phyloP scores from a whole-genome alignment of 2,329 filamentous ascomycete genomes.

The Blastomyces gilchristii region DNA sequence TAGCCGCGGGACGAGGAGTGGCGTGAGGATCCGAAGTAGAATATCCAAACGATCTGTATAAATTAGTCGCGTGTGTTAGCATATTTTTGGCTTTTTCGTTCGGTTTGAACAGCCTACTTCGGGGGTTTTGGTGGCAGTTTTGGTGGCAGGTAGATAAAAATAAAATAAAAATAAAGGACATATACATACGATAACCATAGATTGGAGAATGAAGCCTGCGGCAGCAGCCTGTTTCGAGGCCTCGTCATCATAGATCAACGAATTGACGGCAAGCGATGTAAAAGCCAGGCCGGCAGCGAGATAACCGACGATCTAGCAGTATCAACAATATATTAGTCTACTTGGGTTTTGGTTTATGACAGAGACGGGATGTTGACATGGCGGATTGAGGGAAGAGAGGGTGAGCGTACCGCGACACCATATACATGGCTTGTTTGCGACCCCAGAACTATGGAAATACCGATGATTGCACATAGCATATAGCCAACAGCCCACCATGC shows the following conservation, averaged over 20 bases:
- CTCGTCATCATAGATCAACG: constrained; percentile 64
- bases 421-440: constrained; percentile 80
- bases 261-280: constrained; percentile 76
- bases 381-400: neutral
- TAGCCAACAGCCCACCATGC: constrained; percentile 88
- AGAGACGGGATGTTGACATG: neutral
- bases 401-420: constrained; percentile 64
- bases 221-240: constrained; percentile 69
- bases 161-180: neutral
- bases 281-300: constrained; percentile 73
- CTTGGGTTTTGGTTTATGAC: neutral
- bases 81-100: neutral
- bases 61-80: neutral
- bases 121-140: too few relatives aligned
- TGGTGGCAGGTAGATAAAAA: too few relatives aligned
- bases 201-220: constrained; percentile 86
- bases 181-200: constrained; percentile 73
- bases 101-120: too few relatives aligned
- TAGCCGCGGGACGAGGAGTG: constrained; percentile 78
- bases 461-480: constrained; percentile 71
- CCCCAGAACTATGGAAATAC: constrained; percentile 71
- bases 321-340: neutral
- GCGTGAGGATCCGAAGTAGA: constrained; percentile 93
- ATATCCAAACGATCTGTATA: constrained; percentile 88
- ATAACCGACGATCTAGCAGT: constrained; percentile 65